Conservation (phyloP, 495 filamentous ascomycete genomes). For the Penicillium waksmanii region DNA sequence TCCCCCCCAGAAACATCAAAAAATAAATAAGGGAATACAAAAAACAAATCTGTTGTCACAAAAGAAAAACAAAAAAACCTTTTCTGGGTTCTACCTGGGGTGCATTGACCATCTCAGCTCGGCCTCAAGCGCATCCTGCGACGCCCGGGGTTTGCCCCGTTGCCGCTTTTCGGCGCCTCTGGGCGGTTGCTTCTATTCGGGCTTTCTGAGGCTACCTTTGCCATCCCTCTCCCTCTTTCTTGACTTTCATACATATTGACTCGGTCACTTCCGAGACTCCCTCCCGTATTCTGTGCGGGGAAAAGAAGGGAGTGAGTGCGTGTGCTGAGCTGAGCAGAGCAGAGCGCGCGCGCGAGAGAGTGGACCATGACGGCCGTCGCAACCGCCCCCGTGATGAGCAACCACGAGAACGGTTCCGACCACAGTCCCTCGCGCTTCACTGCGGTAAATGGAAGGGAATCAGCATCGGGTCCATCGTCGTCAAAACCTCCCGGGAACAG, state of each 20-base stretch:
- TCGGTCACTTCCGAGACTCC: background rate
- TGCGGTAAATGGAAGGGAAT: slow-evolving; percentile 55
- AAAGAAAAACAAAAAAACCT: background rate
- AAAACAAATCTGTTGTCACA: background rate
- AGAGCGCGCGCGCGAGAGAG: background rate
- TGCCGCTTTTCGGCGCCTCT: slow-evolving; percentile 8
- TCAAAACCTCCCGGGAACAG: slow-evolving; percentile 4
- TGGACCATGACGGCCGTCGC: slow-evolving; percentile 50
- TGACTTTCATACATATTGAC: background rate
- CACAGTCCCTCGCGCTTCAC: slow-evolving; percentile 57
- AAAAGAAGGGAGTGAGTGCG: background rate
- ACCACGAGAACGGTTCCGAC: slow-evolving; percentile 46
- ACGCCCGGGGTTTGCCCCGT: background rate
- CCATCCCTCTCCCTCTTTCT: background rate
- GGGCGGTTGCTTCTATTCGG: background rate
- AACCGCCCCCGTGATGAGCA: slow-evolving; percentile 41
- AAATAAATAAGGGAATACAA: too few species aligned
- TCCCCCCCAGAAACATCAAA: too few species aligned
- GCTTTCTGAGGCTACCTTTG: background rate
- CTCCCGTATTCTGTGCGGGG: background rate
- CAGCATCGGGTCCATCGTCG: slow-evolving; percentile 6
- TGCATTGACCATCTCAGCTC: slow-evolving; percentile 12
- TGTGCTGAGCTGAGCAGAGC: background rate
- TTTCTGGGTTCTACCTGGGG: background rate
- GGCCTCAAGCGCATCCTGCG: slow-evolving; percentile 20